A percentile compares a stretch with the other conserved stretches of the same genome.
Evolutionary conservation across 768 basidiomycete species (phyloP).

Genomic region (Suillus clintonianus): DNA sequence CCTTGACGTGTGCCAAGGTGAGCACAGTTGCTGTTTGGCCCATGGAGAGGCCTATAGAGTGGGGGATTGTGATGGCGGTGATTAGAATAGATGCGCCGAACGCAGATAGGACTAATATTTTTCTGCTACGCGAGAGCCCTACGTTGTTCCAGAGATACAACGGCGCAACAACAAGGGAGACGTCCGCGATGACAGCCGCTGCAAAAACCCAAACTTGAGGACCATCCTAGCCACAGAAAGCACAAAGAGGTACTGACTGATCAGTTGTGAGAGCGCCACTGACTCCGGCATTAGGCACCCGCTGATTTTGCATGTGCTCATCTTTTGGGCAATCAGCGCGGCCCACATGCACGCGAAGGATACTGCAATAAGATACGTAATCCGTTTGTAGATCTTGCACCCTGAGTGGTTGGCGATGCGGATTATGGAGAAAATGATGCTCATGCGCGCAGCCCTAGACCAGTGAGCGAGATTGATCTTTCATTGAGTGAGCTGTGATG

Average conservation of each 20-base stretch:
- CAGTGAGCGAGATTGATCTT: neutral
- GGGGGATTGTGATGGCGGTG: neutral
- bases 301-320: neutral
- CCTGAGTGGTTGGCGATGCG: neutral
- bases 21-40: neutral
- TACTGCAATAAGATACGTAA: neutral
- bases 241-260: neutral
- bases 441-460: constrained; percentile 2
- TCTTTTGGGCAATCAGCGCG: constrained; percentile 1
- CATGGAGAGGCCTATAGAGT: neutral
- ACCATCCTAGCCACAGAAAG: neutral
- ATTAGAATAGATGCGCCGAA: neutral
- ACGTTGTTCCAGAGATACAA: neutral
- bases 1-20: neutral
- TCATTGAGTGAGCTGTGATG: neutral
- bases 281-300: neutral
- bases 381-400: neutral
- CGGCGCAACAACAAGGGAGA: neutral
- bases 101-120: neutral
- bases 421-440: constrained; percentile 4
- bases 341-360: neutral
- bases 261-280: neutral
- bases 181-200: neutral
- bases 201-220: neutral
- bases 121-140: neutral